Base-by-base conservation (phyloP, 768 basidiomycete genomes). In the Rhizopogon vinicolor region DNA sequence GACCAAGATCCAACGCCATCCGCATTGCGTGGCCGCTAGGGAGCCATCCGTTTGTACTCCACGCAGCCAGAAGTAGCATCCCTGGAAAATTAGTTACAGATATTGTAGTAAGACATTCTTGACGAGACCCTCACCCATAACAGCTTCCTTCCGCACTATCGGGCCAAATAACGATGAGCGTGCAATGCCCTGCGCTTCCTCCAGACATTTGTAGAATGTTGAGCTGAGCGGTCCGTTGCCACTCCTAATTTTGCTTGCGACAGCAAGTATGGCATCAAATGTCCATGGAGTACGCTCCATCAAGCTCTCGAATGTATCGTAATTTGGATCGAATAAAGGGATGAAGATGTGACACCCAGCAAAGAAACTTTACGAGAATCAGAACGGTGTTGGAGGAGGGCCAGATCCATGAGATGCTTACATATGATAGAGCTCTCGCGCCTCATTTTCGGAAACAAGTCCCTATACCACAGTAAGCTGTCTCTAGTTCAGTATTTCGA, bases 291-390 rank as follows among this genome's bases (percentile, higher is more conserved):
- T 91, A 62, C 95, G 86, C 70, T 93, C 92, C 78, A 87, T 88
- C 63, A 95, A 78, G 61, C 86, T 85, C 68, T 96, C 94, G 74
- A 91, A 95, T 14, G 91, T 92, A 77, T 98, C 95, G 73, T 93
- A 96, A 56, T 78, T 75, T 33, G 91, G 89, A 73, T 97, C 93
- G 76, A 95, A 97, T 58, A 97, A 79, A 45, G 95, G 94, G 61
- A 97, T 93, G 78, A 97, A 98, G 68, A 94, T 81, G 75, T 97
- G 91, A 74, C 93, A 97, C 48, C 94, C 94, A 55, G 90, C 87
- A 76, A 96, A 96, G 79, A 96, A 98, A 66, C 91, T 93, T 76
- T 58, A 57, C 29, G 35, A 46, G 44, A 16, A 28, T 63, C 16
- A 57, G 43, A 35, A 48, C 14, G 9, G 50, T 41, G 16, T 13